These are phyloP conservation scores for Ophiostoma sp. DNA, from an alignment of 2,329 filamentous ascomycete genomes.

Conservation along the genomic window DNA sequence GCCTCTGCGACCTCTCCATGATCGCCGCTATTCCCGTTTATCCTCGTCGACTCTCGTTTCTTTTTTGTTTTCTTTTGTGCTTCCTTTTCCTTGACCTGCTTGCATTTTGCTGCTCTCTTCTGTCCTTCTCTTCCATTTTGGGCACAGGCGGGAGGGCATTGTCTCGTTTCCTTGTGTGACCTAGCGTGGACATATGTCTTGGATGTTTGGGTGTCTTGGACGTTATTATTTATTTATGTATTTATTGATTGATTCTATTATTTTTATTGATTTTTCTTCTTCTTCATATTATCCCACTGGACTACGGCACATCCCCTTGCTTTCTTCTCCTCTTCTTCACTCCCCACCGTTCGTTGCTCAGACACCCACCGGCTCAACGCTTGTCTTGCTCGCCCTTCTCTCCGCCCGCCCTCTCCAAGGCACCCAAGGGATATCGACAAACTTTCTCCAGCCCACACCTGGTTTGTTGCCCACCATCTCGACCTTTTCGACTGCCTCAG, in stretches of 20 bases:
- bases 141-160: background rate
- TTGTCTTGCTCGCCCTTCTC: slow-evolving; percentile 8
- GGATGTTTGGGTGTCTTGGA: background rate
- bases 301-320: background rate
- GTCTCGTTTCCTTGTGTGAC: background rate
- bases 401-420: slow-evolving; percentile 19
- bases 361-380: background rate
- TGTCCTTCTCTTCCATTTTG: background rate
- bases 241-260: background rate
- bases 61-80: background rate
- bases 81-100: background rate
- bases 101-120: background rate
- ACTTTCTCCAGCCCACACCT: slow-evolving; percentile 3
- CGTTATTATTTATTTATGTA: background rate
- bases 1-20: background rate
- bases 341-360: slow-evolving; percentile 14
- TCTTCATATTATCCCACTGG: background rate
- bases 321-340: slow-evolving; percentile 4
- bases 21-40: slow-evolving; percentile 9
- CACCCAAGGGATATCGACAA: slow-evolving; percentile 10
- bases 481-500: background rate
- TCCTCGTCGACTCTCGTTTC: background rate
- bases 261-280: background rate
- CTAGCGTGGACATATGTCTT: background rate
- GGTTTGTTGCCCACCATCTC: background rate